These are phyloP conservation scores for Trichoderma semiorbis DNA, from an alignment of 2,329 filamentous ascomycete genomes.

Conservation along the genomic window DNA sequence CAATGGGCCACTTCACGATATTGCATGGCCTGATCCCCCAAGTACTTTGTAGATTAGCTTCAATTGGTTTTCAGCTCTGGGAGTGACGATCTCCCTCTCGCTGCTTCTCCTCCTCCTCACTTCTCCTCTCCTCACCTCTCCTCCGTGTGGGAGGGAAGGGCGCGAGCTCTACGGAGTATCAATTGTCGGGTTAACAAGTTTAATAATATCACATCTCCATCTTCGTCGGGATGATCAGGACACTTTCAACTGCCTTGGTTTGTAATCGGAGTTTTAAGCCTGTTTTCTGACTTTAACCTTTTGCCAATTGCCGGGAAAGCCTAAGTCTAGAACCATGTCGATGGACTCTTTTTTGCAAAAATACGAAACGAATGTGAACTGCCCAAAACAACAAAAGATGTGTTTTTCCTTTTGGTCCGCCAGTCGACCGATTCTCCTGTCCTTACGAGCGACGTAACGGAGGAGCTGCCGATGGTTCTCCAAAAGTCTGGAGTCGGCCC, in stretches of 20 bases:
- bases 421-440: neutral
- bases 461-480: neutral
- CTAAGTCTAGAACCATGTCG: conserved; percentile 3
- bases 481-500: neutral
- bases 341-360: neutral
- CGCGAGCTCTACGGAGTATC: conserved; percentile 9
- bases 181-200: conserved; percentile 6
- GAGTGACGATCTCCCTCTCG: neutral
- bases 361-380: neutral
- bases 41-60: neutral
- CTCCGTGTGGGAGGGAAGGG: neutral
- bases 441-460: conserved; percentile 5
- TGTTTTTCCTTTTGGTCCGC: neutral
- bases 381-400: neutral
- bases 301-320: neutral
- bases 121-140: neutral
- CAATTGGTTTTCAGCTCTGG: neutral
- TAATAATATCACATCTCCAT: neutral
- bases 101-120: neutral
- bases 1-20: neutral
- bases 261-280: conserved; percentile 4
- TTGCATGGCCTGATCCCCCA: neutral
- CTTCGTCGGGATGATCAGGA: neutral
- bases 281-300: conserved; percentile 2
- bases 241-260: neutral